These are phyloP conservation scores for Smithsoniella earleae DNA, from an alignment of 163 green algal genomes.

Conservation along the genomic window DNA sequence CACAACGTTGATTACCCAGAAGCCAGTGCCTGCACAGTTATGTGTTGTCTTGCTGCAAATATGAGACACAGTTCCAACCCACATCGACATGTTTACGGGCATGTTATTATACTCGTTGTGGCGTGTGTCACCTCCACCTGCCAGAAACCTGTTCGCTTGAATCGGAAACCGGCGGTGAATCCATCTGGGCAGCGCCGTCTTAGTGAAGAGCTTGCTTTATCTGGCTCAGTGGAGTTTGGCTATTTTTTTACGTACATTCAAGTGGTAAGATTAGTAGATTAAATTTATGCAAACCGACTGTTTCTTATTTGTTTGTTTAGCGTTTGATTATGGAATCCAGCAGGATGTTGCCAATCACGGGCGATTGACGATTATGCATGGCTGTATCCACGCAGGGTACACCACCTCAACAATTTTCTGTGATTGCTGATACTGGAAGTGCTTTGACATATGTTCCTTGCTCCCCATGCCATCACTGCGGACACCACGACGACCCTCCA, in stretches of 20 bases:
- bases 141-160: no score
- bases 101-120: no score
- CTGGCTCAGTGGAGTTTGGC: conserved; percentile 1
- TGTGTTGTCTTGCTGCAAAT: no score
- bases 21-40: no score
- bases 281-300: background rate
- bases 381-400: background rate
- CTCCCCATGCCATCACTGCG: background rate
- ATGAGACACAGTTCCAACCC: no score
- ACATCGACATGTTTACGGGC: no score
- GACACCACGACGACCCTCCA: background rate
- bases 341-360: background rate
- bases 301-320: background rate
- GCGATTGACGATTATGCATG: background rate
- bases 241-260: conserved; percentile 4
- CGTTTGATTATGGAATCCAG: background rate
- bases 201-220: no score
- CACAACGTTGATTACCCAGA: no score
- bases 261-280: background rate
- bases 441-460: conserved; percentile 28
- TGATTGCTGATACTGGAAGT: conserved; percentile 22
- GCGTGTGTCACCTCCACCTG: no score
- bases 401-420: conserved; percentile 13
- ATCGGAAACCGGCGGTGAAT: no score
- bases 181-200: no score